Conservation (phyloP, 768 basidiomycete genomes). For the Suillus subalutaceus region DNA sequence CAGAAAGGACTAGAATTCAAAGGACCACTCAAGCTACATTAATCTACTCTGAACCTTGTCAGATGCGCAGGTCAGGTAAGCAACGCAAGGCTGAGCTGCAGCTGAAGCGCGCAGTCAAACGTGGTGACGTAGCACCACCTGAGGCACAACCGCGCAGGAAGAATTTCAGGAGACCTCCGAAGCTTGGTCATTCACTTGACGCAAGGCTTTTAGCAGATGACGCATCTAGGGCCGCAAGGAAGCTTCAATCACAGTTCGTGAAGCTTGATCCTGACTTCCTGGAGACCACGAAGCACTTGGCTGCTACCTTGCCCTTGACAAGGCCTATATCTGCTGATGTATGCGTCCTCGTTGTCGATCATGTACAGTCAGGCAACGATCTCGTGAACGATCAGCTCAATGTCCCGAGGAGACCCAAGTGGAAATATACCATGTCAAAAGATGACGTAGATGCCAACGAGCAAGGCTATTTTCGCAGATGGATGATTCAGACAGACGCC, state of each 20-base stretch:
- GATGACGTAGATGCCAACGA: conserved; percentile 90
- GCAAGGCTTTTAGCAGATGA: conserved; percentile 25
- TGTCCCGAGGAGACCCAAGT: conserved; percentile 76
- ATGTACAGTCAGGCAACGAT: not conserved
- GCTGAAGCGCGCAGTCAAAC: conserved; percentile 82
- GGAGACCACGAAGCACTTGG: conserved; percentile 58
- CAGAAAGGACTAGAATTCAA: not conserved
- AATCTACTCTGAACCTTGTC: not conserved
- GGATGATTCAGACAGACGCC: conserved; percentile 70
- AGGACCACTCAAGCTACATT: not conserved
- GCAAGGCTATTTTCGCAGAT: conserved; percentile 79
- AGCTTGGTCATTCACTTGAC: conserved; percentile 15
- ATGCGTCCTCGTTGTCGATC: conserved; percentile 40
- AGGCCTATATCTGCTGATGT: conserved; percentile 56
- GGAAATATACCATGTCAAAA: conserved; percentile 86
- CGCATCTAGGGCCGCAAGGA: conserved; percentile 45
- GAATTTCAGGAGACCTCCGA: conserved; percentile 6
- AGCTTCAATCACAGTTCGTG: conserved; percentile 72
- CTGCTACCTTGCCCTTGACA: conserved; percentile 51
- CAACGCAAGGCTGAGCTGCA: conserved; percentile 74
- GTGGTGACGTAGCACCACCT: conserved; percentile 60
- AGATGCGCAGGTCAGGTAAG: conserved; percentile 53
- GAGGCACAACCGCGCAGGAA: conserved; percentile 36
- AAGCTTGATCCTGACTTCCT: conserved; percentile 62
- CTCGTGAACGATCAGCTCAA: conserved; percentile 10